phyloP scores from a whole-genome alignment of 78 protist genomes.

The Dictyostelium purpureum region DNA sequence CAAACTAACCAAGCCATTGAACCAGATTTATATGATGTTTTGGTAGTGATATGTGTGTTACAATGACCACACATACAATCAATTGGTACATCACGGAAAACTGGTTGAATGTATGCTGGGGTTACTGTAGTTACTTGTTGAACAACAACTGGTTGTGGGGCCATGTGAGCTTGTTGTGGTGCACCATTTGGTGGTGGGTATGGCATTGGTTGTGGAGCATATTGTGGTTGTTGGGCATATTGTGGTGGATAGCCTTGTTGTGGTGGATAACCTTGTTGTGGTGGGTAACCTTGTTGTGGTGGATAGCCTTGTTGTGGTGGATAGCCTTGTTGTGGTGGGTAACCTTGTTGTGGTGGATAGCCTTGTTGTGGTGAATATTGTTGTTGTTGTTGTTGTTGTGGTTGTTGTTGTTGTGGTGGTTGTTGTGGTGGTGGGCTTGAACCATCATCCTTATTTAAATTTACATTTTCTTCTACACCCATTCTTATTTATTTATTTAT shows the following conservation, averaged over 20 bases:
- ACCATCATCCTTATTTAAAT: no score
- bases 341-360: slow-evolving; percentile 20
- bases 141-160: slow-evolving; percentile 14
- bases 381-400: slow-evolving; percentile 2
- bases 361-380: background rate
- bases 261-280: slow-evolving; percentile 18
- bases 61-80: slow-evolving; percentile 49
- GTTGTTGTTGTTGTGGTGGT: background rate
- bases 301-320: slow-evolving; percentile 61
- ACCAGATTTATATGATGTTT: slow-evolving; percentile 24
- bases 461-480: no score
- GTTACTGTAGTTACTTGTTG: background rate
- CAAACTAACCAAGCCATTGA: slow-evolving; percentile 54
- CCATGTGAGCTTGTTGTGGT: slow-evolving; percentile 64
- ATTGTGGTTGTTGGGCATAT: background rate
- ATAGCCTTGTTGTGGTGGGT: slow-evolving; percentile 22
- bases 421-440: slow-evolving; percentile 4
- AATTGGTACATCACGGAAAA: slow-evolving; percentile 3
- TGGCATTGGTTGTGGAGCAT: slow-evolving; percentile 1
- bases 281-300: slow-evolving; percentile 25
- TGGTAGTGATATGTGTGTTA: slow-evolving; percentile 4
- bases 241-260: slow-evolving; percentile 19
- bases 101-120: slow-evolving; percentile 14
- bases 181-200: slow-evolving; percentile 56
- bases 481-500: no score